Evolutionary conservation across 2,329 filamentous ascomycete genomes (phyloP).

Genomic region (Epichloe baconii): DNA sequence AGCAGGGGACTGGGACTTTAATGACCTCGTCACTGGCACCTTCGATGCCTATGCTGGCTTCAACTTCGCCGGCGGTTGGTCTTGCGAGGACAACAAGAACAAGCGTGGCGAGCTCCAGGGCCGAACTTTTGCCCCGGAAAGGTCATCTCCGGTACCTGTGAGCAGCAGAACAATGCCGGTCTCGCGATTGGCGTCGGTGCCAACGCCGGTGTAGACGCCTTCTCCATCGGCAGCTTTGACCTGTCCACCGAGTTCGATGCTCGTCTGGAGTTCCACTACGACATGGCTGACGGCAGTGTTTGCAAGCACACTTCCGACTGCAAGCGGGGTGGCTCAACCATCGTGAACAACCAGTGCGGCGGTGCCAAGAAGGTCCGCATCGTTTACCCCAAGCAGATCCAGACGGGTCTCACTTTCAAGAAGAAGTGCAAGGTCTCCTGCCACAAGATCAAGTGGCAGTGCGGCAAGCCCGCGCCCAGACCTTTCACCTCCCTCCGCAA

Average conservation of each 20-base stretch:
- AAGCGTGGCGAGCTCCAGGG: slow-evolving; percentile 46
- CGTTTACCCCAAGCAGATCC: slow-evolving; percentile 46
- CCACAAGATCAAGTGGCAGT: slow-evolving; percentile 46
- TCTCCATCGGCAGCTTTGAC: slow-evolving; percentile 66
- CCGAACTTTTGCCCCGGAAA: slow-evolving; percentile 36
- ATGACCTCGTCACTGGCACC: slow-evolving; percentile 43
- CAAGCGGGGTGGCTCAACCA: slow-evolving; percentile 50
- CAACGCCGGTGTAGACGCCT: slow-evolving; percentile 28
- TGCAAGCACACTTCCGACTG: slow-evolving; percentile 71
- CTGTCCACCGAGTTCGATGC: slow-evolving; percentile 62
- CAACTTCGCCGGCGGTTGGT: slow-evolving; percentile 57
- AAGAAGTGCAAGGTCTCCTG: slow-evolving; percentile 48
- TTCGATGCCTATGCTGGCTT: slow-evolving; percentile 61
- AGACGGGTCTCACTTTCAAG: slow-evolving; percentile 23
- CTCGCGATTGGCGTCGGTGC: slow-evolving; percentile 45
- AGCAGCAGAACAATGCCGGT: slow-evolving; percentile 29
- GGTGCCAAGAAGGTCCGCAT: slow-evolving; percentile 74
- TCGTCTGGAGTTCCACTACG: slow-evolving; percentile 75
- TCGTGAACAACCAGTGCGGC: slow-evolving; percentile 83
- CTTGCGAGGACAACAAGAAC: slow-evolving; percentile 44
- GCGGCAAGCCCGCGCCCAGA: slow-evolving; percentile 23
- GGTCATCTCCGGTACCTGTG: slow-evolving; percentile 45
- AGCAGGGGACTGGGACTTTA: slow-evolving; percentile 63
- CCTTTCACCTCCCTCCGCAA: not conserved
- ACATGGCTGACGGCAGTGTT: slow-evolving; percentile 66